Evolutionary conservation across 176 grass and related monocot genomes (phyloP).

Genomic region (Oryza officinalis): DNA sequence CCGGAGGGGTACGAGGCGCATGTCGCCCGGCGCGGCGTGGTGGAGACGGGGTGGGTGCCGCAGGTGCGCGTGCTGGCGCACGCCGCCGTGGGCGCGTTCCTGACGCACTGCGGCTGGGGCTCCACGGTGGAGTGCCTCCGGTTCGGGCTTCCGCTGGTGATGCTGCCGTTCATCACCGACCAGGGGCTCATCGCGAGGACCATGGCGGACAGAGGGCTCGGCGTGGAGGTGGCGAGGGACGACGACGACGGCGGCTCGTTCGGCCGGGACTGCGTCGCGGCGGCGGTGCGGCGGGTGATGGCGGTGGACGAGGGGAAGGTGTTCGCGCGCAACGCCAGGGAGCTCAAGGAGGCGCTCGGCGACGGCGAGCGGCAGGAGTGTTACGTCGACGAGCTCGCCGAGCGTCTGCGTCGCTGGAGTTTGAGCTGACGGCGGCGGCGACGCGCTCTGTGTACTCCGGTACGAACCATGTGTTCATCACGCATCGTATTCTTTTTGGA

Average conservation of each 20-base stretch:
- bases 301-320: conserved; percentile 1
- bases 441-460: too few species aligned
- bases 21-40: neutral
- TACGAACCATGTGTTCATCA: too few species aligned
- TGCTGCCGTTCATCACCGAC: conserved; percentile 38
- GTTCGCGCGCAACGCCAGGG: conserved; percentile 11
- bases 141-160: conserved; percentile 27
- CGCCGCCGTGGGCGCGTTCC: conserved; percentile 25
- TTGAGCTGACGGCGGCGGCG: neutral
- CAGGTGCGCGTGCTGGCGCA: conserved; percentile 15
- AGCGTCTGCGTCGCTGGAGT: neutral
- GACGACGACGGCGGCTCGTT: conserved; percentile 36
- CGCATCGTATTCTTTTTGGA: too few species aligned
- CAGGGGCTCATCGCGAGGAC: conserved; percentile 41
- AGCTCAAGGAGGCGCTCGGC: neutral
- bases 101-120: conserved; percentile 48
- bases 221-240: conserved; percentile 26
- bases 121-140: conserved; percentile 32
- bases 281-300: conserved; percentile 35
- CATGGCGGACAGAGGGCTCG: conserved; percentile 33
- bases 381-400: neutral
- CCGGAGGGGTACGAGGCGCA: conserved; percentile 31
- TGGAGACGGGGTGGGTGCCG: conserved; percentile 40
- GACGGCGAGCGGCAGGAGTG: neutral
- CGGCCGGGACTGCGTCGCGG: neutral